Percentiles rank a stretch among this genome's conserved stretches.
Conservation (phyloP, 2,329 filamentous ascomycete species). For the Cercospora beticola region DNA sequence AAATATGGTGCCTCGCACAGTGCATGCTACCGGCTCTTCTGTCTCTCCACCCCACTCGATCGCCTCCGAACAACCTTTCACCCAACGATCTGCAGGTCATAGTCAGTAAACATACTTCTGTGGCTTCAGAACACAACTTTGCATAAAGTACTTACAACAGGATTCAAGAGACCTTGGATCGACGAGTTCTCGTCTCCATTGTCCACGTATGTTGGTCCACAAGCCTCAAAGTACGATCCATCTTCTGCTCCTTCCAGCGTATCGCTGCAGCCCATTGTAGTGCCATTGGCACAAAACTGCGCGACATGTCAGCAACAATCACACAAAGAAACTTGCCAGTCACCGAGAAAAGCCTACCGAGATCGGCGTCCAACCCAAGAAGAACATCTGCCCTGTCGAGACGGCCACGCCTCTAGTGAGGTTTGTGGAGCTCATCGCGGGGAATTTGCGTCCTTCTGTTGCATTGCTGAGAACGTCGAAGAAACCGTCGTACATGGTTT, state of each 20-base stretch:
- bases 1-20: too few species aligned
- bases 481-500: slow-evolving; percentile 17
- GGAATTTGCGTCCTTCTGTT: slow-evolving; percentile 9
- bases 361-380: slow-evolving; percentile 5
- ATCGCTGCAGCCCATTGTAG: slow-evolving; percentile 12
- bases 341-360: neutral
- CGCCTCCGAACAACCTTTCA: neutral
- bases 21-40: too few species aligned
- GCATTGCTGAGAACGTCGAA: slow-evolving; percentile 16
- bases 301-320: neutral
- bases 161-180: slow-evolving; percentile 1
- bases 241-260: slow-evolving; percentile 14
- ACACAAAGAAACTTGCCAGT: neutral
- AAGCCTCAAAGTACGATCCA: slow-evolving; percentile 12
- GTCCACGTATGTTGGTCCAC: slow-evolving; percentile 19
- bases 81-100: neutral
- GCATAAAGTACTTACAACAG: neutral
- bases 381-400: neutral
- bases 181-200: neutral
- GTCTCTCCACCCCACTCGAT: neutral
- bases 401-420: neutral
- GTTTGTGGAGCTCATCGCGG: slow-evolving; percentile 18
- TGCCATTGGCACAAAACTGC: slow-evolving; percentile 20
- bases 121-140: neutral
- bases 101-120: neutral